A percentile compares a stretch with the other conserved stretches of the same genome.
phyloP scores from a whole-genome alignment of 2,329 filamentous ascomycete species.

The Epichloe uncinata region DNA sequence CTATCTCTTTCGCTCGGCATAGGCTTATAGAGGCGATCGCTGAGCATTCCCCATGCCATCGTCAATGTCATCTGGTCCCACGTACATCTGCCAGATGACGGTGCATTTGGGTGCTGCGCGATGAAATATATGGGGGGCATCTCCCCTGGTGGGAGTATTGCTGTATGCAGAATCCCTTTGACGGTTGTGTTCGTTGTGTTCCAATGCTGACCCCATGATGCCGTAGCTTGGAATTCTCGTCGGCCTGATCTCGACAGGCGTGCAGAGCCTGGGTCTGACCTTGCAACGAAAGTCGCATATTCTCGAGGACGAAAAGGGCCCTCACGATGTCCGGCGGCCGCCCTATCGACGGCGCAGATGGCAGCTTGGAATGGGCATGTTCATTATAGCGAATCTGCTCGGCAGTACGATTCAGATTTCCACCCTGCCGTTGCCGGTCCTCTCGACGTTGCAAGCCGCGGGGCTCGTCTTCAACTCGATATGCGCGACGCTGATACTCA shows the following conservation, averaged over 20 bases:
- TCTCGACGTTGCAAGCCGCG: constrained; percentile 90
- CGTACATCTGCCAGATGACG: constrained; percentile 31
- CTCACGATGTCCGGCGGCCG: constrained; percentile 65
- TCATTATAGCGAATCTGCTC: constrained; percentile 84
- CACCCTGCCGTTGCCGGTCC: constrained; percentile 80
- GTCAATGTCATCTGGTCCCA: not conserved
- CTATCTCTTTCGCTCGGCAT: not conserved
- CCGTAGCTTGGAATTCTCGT: constrained; percentile 78
- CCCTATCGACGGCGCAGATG: constrained; percentile 84
- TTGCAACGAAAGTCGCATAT: constrained; percentile 97
- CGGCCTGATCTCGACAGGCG: constrained; percentile 81
- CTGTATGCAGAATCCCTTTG: constrained; percentile 35
- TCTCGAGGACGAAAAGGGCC: constrained; percentile 85
- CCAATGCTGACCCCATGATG: not conserved
- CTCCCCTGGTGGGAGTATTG: constrained; percentile 66
- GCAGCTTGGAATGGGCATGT: constrained; percentile 97
- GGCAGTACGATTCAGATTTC: constrained; percentile 97
- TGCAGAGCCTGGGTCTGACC: constrained; percentile 89
- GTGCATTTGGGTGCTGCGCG: constrained; percentile 26
- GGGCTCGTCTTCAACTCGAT: constrained; percentile 98
- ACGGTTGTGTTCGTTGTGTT: no score
- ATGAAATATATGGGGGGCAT: constrained; percentile 66
- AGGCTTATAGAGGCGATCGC: not conserved
- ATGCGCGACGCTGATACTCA: constrained; percentile 83
- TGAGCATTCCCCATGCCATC: constrained; percentile 3